Percentiles rank a stretch among this genome's conserved stretches.
Conservation (phyloP, 352 stramenopile genomes). For the Globisporangium alternatum region DNA sequence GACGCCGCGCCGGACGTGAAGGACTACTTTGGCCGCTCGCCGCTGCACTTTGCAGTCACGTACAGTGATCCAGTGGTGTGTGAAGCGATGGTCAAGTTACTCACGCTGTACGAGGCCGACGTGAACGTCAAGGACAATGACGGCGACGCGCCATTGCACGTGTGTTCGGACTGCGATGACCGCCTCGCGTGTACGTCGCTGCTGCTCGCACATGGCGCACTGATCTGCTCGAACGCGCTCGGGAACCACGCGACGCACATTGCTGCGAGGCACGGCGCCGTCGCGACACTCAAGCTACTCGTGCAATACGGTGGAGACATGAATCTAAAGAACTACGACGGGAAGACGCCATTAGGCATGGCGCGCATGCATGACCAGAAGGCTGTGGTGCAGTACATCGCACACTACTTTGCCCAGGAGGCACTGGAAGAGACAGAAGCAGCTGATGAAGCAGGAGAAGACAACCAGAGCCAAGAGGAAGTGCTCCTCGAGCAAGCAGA, state of each 20-base stretch:
- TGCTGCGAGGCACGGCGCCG: conserved; percentile 50
- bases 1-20: conserved; percentile 54
- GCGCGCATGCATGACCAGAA: conserved; percentile 66
- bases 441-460: background rate
- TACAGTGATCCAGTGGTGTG: conserved; percentile 16
- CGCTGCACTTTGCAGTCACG: conserved; percentile 65
- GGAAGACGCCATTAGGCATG: conserved; percentile 72
- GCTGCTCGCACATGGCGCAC: conserved; percentile 54
- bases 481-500: background rate
- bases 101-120: conserved; percentile 68
- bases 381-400: conserved; percentile 57
- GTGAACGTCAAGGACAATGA: conserved; percentile 73
- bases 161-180: conserved; percentile 49
- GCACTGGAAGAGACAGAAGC: background rate
- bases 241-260: conserved; percentile 77
- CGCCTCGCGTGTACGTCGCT: conserved; percentile 50
- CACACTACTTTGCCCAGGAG: conserved; percentile 59
- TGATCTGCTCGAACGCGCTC: conserved; percentile 51
- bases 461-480: background rate
- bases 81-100: conserved; percentile 42
- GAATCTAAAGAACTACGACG: conserved; percentile 83
- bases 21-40: conserved; percentile 63
- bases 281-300: conserved; percentile 67
- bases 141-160: conserved; percentile 61
- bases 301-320: conserved; percentile 80